Evolutionary conservation across 2,329 filamentous ascomycete species (phyloP).

Genomic region (Chaetomiaceae sp.): DNA sequence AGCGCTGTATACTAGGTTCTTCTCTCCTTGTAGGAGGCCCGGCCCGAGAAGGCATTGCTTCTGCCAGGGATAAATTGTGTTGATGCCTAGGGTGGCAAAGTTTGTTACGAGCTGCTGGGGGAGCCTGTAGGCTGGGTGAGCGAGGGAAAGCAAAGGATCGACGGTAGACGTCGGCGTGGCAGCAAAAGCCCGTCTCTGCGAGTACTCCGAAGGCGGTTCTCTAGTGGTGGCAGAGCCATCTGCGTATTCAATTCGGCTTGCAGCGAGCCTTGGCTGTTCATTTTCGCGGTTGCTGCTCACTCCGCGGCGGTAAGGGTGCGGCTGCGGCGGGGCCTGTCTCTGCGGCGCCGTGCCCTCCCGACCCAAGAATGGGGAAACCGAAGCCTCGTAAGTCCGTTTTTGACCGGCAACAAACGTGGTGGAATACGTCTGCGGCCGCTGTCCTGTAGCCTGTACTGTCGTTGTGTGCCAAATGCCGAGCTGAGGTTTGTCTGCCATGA

Average conservation of each 20-base stretch:
- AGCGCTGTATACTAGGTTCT: constrained; percentile 73
- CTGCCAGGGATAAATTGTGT: constrained; percentile 74
- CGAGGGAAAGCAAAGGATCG: constrained; percentile 57
- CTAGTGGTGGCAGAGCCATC: background rate
- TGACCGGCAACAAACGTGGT: constrained; percentile 21
- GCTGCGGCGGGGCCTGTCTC: background rate
- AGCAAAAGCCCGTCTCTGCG: constrained; percentile 49
- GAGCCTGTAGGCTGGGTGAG: constrained; percentile 60
- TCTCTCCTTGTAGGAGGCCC: constrained; percentile 60
- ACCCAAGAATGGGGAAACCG: background rate
- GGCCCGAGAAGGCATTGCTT: constrained; percentile 66
- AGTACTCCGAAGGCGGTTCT: constrained; percentile 45
- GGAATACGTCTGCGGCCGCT: background rate
- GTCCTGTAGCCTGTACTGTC: background rate
- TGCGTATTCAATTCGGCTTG: constrained; percentile 24
- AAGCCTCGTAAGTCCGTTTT: constrained; percentile 25
- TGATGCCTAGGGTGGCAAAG: constrained; percentile 62
- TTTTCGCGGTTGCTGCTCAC: constrained; percentile 2
- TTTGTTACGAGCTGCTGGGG: constrained; percentile 59
- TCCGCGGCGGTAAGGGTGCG: background rate
- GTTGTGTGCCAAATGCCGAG: constrained; percentile 13
- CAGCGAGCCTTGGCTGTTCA: constrained; percentile 23
- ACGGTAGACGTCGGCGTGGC: constrained; percentile 50
- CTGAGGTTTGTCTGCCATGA: constrained; percentile 8
- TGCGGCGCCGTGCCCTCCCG: constrained; percentile 1